A percentile compares a stretch with the other conserved stretches of the same genome.
Conservation (phyloP, 129 eudicot species). For the Centella asiatica region DNA sequence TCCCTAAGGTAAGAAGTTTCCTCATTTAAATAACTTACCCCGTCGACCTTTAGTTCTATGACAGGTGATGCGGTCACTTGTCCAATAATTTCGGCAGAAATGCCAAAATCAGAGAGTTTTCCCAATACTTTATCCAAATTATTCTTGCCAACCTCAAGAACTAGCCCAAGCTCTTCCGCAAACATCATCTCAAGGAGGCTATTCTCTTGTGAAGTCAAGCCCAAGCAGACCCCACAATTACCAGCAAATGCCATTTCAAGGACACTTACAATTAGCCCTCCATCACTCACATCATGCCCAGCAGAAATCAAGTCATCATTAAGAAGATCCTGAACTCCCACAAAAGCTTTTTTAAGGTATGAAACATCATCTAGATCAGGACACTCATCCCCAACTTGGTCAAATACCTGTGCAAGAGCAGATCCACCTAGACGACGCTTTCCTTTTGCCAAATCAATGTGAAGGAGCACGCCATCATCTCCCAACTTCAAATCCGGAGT, state of each 20-base stretch:
- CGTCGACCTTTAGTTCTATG: slow-evolving; percentile 49
- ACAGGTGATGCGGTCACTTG: slow-evolving; percentile 39
- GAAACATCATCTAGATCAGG: slow-evolving; percentile 86
- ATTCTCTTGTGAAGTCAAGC: slow-evolving; percentile 38
- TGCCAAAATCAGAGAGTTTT: slow-evolving; percentile 34
- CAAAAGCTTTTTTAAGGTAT: slow-evolving; percentile 65
- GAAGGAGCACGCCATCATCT: slow-evolving; percentile 67
- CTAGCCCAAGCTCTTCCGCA: slow-evolving; percentile 88
- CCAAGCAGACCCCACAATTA: slow-evolving; percentile 32
- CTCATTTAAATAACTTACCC: slow-evolving; percentile 44
- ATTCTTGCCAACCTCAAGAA: slow-evolving; percentile 57
- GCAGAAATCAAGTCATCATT: slow-evolving; percentile 64
- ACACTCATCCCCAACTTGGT: slow-evolving; percentile 76
- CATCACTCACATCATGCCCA: slow-evolving; percentile 94
- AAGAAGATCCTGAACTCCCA: slow-evolving; percentile 68
- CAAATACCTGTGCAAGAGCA: slow-evolving; percentile 50
- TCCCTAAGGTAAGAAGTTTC: slow-evolving; percentile 58
- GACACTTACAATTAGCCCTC: slow-evolving; percentile 55
- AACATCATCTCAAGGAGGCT: slow-evolving; percentile 50
- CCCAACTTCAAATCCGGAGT: slow-evolving; percentile 87
- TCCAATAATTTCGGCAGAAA: slow-evolving; percentile 57
- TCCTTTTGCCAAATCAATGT: slow-evolving; percentile 79
- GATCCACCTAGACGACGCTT: slow-evolving; percentile 79
- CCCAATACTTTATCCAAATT: slow-evolving; percentile 35
- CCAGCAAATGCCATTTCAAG: slow-evolving; percentile 99